Conservation (phyloP, 495 filamentous ascomycete species). For the Cercophora sp. region DNA sequence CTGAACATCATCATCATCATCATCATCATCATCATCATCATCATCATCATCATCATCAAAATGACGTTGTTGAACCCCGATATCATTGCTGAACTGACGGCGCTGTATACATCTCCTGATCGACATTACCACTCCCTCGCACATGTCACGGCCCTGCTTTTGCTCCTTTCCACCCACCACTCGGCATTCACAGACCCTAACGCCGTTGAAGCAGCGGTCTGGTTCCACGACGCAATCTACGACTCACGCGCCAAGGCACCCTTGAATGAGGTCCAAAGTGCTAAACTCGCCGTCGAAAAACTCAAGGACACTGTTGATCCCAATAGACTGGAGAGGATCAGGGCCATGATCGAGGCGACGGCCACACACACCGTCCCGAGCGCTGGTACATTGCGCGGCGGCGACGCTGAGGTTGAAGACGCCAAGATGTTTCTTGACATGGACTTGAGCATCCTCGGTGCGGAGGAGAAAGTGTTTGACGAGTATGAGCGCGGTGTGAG, state of each 20-base stretch:
- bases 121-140: slow-evolving; percentile 11
- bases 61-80: background rate
- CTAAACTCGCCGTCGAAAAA: background rate
- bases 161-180: slow-evolving; percentile 9
- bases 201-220: slow-evolving; percentile 18
- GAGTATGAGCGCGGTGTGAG: slow-evolving; percentile 14
- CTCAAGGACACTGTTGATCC: slow-evolving; percentile 6
- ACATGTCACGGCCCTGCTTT: slow-evolving; percentile 14
- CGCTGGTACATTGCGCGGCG: background rate
- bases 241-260: slow-evolving; percentile 1
- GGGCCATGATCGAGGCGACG: slow-evolving; percentile 15
- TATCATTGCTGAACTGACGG: background rate
- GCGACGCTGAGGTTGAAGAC: background rate
- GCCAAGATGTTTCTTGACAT: slow-evolving; percentile 16
- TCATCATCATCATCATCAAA: too few species aligned
- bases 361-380: slow-evolving; percentile 7
- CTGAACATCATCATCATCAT: too few species aligned
- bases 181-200: slow-evolving; percentile 9
- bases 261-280: slow-evolving; percentile 12
- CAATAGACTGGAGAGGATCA: background rate
- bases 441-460: slow-evolving; percentile 18
- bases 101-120: background rate
- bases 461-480: slow-evolving; percentile 7
- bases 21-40: too few species aligned
- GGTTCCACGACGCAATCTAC: slow-evolving; percentile 21